A percentile compares a stretch with the other conserved stretches of the same genome.
Evolutionary conservation across 495 filamentous ascomycete genomes (phyloP).

Genomic region (Neurospora discreta): DNA sequence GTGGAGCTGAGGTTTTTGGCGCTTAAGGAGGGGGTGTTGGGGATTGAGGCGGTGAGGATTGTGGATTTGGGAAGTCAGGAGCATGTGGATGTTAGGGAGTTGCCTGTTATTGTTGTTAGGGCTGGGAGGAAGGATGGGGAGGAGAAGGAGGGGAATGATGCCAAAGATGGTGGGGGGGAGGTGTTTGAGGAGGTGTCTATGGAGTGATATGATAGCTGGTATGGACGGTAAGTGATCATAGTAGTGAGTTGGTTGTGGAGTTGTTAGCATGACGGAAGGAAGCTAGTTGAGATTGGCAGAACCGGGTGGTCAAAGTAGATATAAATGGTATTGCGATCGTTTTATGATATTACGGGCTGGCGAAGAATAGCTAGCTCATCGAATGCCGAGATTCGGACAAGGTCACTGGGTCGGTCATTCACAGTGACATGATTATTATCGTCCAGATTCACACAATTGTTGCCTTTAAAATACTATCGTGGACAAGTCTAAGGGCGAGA

Average conservation of each 20-base stretch:
- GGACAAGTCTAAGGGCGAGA: not conserved
- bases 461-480: not conserved
- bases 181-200: not conserved
- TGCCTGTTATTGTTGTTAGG: constrained; percentile 59
- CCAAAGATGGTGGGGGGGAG: not conserved
- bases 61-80: constrained; percentile 74
- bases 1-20: constrained; percentile 72
- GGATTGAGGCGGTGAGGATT: constrained; percentile 69
- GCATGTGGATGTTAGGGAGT: constrained; percentile 67
- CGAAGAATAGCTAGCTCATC: not conserved
- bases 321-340: not conserved
- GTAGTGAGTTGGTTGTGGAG: not conserved
- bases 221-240: not conserved
- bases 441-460: not conserved
- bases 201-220: not conserved
- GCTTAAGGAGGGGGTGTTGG: constrained; percentile 60
- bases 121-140: constrained; percentile 2
- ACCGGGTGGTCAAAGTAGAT: not conserved
- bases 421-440: not conserved
- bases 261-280: not conserved
- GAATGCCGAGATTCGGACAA: not conserved
- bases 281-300: not conserved
- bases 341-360: not conserved
- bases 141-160: not conserved
- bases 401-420: not conserved